A percentile compares a stretch with the other conserved stretches of the same genome.
These are phyloP conservation scores for Scheffersomyces segobiensis DNA, from an alignment of 1,139 yeast species.

Conservation along the genomic window DNA sequence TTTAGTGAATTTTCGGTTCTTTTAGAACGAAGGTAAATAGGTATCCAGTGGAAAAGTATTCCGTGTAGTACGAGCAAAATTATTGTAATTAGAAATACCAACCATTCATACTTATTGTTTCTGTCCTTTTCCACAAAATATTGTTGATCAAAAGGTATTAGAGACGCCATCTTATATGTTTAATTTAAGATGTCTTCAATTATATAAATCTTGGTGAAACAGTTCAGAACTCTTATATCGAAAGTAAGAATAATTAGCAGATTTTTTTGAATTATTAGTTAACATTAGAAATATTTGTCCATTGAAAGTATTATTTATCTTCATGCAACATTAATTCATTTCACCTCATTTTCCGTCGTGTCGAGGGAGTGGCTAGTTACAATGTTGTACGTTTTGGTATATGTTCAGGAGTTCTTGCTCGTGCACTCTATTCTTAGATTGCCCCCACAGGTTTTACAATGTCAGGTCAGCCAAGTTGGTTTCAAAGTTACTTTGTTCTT, in stretches of 20 bases:
- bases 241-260: neutral
- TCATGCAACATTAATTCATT: too few relatives aligned
- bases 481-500: neutral
- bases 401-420: too few relatives aligned
- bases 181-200: neutral
- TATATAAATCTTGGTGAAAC: neutral
- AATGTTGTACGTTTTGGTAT: too few relatives aligned
- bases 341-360: too few relatives aligned
- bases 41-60: constrained; percentile 37
- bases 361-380: too few relatives aligned
- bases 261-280: neutral
- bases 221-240: neutral
- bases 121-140: constrained; percentile 33
- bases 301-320: too few relatives aligned
- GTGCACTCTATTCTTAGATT: neutral
- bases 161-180: neutral
- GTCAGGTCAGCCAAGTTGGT: neutral
- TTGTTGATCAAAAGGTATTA: constrained; percentile 25
- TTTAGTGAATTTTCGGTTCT: constrained; percentile 5
- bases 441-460: neutral
- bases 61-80: constrained; percentile 32
- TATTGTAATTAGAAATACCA: constrained; percentile 27
- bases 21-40: constrained; percentile 15
- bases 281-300: neutral
- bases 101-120: constrained; percentile 35